A percentile compares a stretch with the other conserved stretches of the same genome.
Conservation (phyloP, 345 rosid species). For the Syzygium grande region DNA sequence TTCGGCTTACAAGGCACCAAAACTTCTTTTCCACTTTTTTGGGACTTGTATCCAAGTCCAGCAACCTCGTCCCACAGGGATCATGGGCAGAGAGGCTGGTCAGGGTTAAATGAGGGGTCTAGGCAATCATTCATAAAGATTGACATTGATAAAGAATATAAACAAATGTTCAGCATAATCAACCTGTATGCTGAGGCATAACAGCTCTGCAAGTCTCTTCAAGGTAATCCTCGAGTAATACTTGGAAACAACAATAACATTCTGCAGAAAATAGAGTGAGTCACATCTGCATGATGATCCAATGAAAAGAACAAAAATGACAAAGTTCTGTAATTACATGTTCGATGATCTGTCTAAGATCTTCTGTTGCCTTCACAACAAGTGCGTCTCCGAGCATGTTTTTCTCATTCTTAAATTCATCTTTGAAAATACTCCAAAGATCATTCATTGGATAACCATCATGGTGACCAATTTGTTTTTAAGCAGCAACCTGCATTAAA, state of each 20-base stretch:
- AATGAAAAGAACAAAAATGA: not conserved
- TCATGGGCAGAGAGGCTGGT: not conserved
- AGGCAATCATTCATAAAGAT: not conserved
- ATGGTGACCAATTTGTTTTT: conserved; percentile 70
- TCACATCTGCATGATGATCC: not conserved
- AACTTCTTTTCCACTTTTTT: not conserved
- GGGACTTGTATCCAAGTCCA: not conserved
- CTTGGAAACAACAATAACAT: conserved; percentile 84
- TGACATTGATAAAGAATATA: not conserved
- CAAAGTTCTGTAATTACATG: conserved; percentile 36
- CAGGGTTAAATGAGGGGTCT: not conserved
- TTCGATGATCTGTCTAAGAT: conserved; percentile 73
- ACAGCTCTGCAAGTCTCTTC: conserved; percentile 77
- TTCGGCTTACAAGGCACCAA: not conserved
- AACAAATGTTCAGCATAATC: not conserved
- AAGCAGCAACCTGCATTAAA: conserved; percentile 45
- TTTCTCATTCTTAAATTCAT: conserved; percentile 79
- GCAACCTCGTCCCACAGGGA: not conserved
- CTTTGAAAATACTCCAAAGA: conserved; percentile 70
- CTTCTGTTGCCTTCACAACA: conserved; percentile 85
- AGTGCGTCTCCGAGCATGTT: conserved; percentile 73
- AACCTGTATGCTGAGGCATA: conserved; percentile 75
- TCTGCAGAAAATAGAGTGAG: conserved; percentile 37
- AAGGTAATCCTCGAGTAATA: conserved; percentile 76
- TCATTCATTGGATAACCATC: conserved; percentile 94